Conservation (phyloP, 257 asterid species). For the Lycium barbarum region DNA sequence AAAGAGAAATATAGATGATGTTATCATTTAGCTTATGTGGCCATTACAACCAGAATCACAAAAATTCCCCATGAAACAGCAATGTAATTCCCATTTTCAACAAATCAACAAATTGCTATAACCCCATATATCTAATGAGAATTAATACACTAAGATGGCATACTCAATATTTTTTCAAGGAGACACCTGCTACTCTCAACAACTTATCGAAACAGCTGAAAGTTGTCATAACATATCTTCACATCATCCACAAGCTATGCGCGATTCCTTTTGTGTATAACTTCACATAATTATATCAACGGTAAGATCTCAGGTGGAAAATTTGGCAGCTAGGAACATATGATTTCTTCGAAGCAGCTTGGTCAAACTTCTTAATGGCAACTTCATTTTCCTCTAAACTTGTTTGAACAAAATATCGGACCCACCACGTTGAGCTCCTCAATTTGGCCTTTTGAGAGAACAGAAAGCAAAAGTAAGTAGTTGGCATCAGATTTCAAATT, state of each 20-base stretch:
- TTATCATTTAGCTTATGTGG: background rate
- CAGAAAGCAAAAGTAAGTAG: background rate
- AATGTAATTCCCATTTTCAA: slow-evolving; percentile 18
- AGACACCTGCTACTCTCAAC: background rate
- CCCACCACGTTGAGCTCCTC: slow-evolving; percentile 84
- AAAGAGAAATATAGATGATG: slow-evolving; percentile 8
- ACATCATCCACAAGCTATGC: background rate
- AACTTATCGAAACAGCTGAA: slow-evolving; percentile 11
- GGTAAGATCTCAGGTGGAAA: slow-evolving; percentile 75
- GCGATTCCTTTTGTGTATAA: background rate
- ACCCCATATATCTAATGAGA: background rate
- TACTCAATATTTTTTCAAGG: background rate
- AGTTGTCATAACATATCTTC: slow-evolving; percentile 4
- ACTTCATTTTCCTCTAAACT: slow-evolving; percentile 81
- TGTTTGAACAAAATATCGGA: slow-evolving; percentile 64
- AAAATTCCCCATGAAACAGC: slow-evolving; percentile 1
- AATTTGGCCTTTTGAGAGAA: slow-evolving; percentile 53
- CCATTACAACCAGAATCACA: background rate
- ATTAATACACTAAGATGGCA: background rate
- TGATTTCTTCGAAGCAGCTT: slow-evolving; percentile 59
- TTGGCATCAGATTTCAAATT: slow-evolving; percentile 5
- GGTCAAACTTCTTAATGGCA: slow-evolving; percentile 65
- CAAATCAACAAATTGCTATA: background rate
- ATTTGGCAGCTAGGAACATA: slow-evolving; percentile 68
- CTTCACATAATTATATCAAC: slow-evolving; percentile 30